Evolutionary conservation across 2,329 filamentous ascomycete genomes (phyloP).

Genomic region (Exophiala oligosperma): DNA sequence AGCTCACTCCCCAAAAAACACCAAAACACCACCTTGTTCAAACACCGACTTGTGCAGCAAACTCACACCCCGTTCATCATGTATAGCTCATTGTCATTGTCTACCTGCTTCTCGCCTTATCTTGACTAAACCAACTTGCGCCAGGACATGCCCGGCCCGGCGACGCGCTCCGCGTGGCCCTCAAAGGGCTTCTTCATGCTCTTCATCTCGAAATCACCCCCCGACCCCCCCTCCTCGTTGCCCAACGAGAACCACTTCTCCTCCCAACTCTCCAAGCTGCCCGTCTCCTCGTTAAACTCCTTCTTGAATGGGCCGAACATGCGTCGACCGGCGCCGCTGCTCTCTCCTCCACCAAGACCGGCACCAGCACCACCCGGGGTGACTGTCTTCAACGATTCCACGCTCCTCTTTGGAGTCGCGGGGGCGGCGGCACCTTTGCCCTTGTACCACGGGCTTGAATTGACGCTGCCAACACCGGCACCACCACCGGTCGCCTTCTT

Average conservation of each 20-base stretch:
- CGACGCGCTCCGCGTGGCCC: background rate
- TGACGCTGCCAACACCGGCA: background rate
- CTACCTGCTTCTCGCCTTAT: background rate
- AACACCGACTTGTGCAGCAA: too few relatives aligned
- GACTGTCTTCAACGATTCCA: too few relatives aligned
- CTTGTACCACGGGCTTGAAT: constrained; percentile 5
- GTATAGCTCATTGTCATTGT: background rate
- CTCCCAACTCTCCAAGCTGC: constrained; percentile 21
- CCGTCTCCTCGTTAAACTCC: constrained; percentile 8
- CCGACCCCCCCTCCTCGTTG: constrained; percentile 1
- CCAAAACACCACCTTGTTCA: too few relatives aligned
- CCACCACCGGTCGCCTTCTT: background rate
- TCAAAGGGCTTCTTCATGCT: background rate
- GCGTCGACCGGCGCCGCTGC: background rate
- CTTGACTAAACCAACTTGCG: constrained; percentile 4
- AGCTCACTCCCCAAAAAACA: too few relatives aligned
- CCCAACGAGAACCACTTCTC: constrained; percentile 25
- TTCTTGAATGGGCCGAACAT: constrained; percentile 8
- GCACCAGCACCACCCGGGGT: background rate
- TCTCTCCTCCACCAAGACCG: background rate
- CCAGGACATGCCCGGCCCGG: constrained; percentile 13
- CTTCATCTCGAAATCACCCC: background rate
- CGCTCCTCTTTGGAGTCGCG: background rate
- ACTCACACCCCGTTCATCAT: too few relatives aligned
- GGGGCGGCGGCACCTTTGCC: background rate